A percentile compares a stretch with the other conserved stretches of the same genome.
Conservation (phyloP, 176 grass and related monocot genomes). For the Puccinellia tenuiflora region DNA sequence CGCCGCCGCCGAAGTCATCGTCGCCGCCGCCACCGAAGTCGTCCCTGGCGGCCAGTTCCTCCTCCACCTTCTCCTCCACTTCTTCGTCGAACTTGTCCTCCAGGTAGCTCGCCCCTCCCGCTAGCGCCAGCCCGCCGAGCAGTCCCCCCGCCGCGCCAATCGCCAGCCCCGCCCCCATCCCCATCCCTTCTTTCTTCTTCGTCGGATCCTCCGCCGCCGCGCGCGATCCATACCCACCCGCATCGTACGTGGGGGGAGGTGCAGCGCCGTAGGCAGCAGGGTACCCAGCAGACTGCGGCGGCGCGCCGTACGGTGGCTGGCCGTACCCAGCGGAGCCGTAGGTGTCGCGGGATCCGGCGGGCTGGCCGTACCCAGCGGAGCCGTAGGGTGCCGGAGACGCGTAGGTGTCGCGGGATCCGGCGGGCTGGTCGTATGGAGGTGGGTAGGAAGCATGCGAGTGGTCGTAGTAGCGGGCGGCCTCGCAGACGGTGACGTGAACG, state of each 20-base stretch:
- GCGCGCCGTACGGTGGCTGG: not conserved
- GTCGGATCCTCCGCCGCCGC: not conserved
- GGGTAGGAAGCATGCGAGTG: constrained; percentile 2
- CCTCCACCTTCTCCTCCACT: constrained; percentile 57
- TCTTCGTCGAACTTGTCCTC: constrained; percentile 68
- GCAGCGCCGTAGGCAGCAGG: not conserved
- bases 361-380: constrained; percentile 20
- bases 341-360: not conserved
- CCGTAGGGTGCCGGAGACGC: not conserved
- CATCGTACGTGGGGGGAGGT: not conserved
- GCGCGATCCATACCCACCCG: not conserved
- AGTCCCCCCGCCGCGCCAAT: constrained; percentile 61
- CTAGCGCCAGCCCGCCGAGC: constrained; percentile 61
- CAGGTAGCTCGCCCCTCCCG: constrained; percentile 57
- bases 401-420: not conserved
- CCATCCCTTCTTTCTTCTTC: constrained; percentile 47
- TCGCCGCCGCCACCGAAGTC: not conserved
- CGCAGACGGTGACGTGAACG: constrained; percentile 43
- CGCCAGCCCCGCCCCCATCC: constrained; percentile 61
- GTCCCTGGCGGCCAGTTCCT: not conserved
- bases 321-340: constrained; percentile 9
- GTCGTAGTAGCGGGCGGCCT: constrained; percentile 42
- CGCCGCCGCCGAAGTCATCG: not conserved
- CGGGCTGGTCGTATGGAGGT: constrained; percentile 16
- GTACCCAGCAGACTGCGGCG: not conserved